Percentiles rank a stretch among this genome's conserved stretches.
Conservation (phyloP, 805 yeast genomes). For the Cephaloascus albidus region DNA sequence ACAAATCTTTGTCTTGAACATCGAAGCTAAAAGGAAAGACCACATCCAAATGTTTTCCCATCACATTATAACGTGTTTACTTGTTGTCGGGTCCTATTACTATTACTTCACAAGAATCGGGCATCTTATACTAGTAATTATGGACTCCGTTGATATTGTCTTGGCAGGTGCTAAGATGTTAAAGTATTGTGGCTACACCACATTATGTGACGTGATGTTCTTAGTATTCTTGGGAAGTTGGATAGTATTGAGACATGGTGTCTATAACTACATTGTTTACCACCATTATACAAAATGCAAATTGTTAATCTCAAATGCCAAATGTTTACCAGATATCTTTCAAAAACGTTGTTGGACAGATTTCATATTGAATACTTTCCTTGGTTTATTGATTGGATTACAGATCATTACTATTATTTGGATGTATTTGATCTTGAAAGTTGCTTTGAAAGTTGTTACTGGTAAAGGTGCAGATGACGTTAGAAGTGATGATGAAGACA, state of each 20-base stretch:
- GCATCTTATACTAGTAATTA: slow-evolving; percentile 62
- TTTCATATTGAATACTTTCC: slow-evolving; percentile 33
- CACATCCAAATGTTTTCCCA: slow-evolving; percentile 81
- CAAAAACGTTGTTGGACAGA: slow-evolving; percentile 44
- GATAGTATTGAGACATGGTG: slow-evolving; percentile 65
- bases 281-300: slow-evolving; percentile 43
- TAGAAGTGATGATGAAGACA: slow-evolving; percentile 73
- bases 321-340: slow-evolving; percentile 22
- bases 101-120: slow-evolving; percentile 72
- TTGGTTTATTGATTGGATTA: slow-evolving; percentile 49
- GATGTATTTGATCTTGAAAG: slow-evolving; percentile 67
- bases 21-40: slow-evolving; percentile 78
- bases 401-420: slow-evolving; percentile 62
- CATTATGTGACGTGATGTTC: slow-evolving; percentile 61
- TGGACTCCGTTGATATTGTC: slow-evolving; percentile 78
- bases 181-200: slow-evolving; percentile 57
- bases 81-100: slow-evolving; percentile 64
- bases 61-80: slow-evolving; percentile 68
- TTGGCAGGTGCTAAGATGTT: slow-evolving; percentile 68
- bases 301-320: slow-evolving; percentile 32
- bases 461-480: slow-evolving; percentile 82
- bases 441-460: slow-evolving; percentile 56
- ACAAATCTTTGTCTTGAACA: slow-evolving; percentile 65
- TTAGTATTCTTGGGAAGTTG: slow-evolving; percentile 57
- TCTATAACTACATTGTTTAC: slow-evolving; percentile 57